A percentile compares a stretch with the other conserved stretches of the same genome.
phyloP scores from a whole-genome alignment of 805 yeast species.

The Grigorovia jiainica region DNA sequence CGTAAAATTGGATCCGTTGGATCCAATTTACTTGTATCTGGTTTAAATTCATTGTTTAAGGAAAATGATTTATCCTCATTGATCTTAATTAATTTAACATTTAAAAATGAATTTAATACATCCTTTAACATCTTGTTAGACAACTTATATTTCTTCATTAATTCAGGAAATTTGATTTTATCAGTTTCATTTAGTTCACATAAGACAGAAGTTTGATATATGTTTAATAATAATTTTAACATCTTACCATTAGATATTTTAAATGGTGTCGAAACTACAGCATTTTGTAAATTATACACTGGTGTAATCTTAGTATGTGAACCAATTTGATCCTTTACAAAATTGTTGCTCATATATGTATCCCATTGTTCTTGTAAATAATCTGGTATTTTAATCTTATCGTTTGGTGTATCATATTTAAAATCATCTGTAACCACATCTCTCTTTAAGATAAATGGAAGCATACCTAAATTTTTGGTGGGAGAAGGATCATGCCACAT shows the following conservation, averaged over 20 bases:
- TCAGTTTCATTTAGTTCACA: conserved; percentile 16
- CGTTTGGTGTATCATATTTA: conserved; percentile 5
- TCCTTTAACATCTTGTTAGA: conserved; percentile 3
- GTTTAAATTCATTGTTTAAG: conserved; percentile 16
- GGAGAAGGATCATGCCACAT: no score
- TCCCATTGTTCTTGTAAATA: conserved; percentile 14
- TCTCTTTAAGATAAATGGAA: conserved; percentile 17
- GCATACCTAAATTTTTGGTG: no score
- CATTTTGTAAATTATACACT: conserved; percentile 21
- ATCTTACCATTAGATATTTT: conserved; percentile 6
- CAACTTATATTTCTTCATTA: conserved; percentile 7
- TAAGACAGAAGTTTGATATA: conserved; percentile 21
- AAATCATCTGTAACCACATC: conserved; percentile 14
- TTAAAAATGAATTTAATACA: conserved; percentile 16
- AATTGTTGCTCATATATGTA: conserved; percentile 7
- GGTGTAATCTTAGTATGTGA: conserved; percentile 11
- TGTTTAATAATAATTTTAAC: conserved; percentile 17
- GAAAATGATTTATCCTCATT: conserved; percentile 4
- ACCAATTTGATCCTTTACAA: conserved; percentile 7
- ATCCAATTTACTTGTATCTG: conserved; percentile 15
- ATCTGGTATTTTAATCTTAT: conserved; percentile 10
- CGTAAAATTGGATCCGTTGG: conserved; percentile 18
- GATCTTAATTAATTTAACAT: conserved; percentile 9
- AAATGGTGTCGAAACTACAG: conserved; percentile 21
- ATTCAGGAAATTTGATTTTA: conserved; percentile 6